phyloP scores from a whole-genome alignment of 2,329 filamentous ascomycete genomes.

The Pseudocercospora eumusae region DNA sequence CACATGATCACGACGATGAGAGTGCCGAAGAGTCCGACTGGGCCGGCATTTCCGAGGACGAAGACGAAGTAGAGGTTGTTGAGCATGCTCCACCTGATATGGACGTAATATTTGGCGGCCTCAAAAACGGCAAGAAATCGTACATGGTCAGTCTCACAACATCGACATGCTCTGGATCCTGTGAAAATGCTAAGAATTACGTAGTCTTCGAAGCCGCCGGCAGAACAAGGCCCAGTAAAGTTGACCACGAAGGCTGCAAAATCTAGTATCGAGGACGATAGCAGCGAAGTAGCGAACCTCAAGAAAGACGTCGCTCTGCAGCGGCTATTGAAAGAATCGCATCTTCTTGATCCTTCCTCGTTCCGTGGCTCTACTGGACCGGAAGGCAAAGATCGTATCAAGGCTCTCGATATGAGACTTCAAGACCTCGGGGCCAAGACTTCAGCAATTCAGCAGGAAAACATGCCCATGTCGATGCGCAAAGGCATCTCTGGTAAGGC shows the following conservation, averaged over 20 bases:
- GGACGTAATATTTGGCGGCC: constrained; percentile 39
- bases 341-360: constrained; percentile 69
- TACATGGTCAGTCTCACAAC: constrained; percentile 66
- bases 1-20: constrained; percentile 31
- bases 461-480: constrained; percentile 84
- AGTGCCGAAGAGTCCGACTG: constrained; percentile 56
- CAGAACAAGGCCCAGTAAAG: constrained; percentile 27
- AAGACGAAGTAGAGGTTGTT: constrained; percentile 46
- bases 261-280: constrained; percentile 48
- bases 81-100: constrained; percentile 36
- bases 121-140: constrained; percentile 63
- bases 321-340: constrained; percentile 85
- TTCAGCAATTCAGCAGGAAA: constrained; percentile 74
- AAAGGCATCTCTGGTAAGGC: constrained; percentile 78
- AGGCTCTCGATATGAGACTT: constrained; percentile 80
- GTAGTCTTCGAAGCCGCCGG: constrained; percentile 56
- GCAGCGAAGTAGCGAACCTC: constrained; percentile 65
- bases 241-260: constrained; percentile 32
- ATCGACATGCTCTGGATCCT: no score
- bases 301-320: constrained; percentile 93
- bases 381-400: constrained; percentile 72
- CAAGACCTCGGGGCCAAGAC: constrained; percentile 76
- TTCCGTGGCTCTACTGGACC: constrained; percentile 51
- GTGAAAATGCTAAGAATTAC: no score
- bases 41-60: constrained; percentile 60